Conservation (phyloP, 2,329 filamentous ascomycete species). For the Meredithiella fracta region DNA sequence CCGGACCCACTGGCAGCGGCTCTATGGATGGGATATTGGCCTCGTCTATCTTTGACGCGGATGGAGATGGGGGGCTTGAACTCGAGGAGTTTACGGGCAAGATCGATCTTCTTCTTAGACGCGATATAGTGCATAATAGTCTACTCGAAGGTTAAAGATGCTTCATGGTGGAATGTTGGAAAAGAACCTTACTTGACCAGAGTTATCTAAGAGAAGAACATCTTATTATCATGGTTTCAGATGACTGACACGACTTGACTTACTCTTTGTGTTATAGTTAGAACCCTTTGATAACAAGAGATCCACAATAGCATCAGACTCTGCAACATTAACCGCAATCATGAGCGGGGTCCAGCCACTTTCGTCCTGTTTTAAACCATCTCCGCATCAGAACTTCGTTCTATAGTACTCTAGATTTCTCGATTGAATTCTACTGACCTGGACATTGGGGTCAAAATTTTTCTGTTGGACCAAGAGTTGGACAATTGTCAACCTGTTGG, state of each 20-base stretch:
- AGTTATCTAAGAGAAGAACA: slow-evolving; percentile 33
- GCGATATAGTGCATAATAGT: slow-evolving; percentile 83
- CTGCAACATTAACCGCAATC: slow-evolving; percentile 62
- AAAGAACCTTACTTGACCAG: slow-evolving; percentile 40
- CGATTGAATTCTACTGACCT: slow-evolving; percentile 32
- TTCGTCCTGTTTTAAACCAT: slow-evolving; percentile 37
- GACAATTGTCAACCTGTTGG: slow-evolving; percentile 62
- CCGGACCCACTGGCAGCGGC: slow-evolving; percentile 78
- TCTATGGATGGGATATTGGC: slow-evolving; percentile 81
- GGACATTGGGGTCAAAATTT: slow-evolving; percentile 68
- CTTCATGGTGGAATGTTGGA: neutral
- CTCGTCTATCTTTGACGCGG: slow-evolving; percentile 65
- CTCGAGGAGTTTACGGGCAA: slow-evolving; percentile 60
- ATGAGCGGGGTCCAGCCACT: slow-evolving; percentile 72
- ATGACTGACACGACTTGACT: slow-evolving; percentile 13
- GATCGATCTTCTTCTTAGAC: slow-evolving; percentile 75
- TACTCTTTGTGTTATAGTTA: slow-evolving; percentile 58
- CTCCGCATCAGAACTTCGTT: no score
- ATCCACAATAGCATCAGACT: slow-evolving; percentile 51
- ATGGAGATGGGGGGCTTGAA: slow-evolving; percentile 55
- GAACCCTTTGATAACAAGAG: slow-evolving; percentile 53
- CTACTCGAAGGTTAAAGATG: slow-evolving; percentile 24
- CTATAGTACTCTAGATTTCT: neutral
- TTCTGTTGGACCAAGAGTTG: slow-evolving; percentile 52
- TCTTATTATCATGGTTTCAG: neutral